Evolutionary conservation across 352 stramenopile species (phyloP).

Genomic region (Globisporangium carolinianum): DNA sequence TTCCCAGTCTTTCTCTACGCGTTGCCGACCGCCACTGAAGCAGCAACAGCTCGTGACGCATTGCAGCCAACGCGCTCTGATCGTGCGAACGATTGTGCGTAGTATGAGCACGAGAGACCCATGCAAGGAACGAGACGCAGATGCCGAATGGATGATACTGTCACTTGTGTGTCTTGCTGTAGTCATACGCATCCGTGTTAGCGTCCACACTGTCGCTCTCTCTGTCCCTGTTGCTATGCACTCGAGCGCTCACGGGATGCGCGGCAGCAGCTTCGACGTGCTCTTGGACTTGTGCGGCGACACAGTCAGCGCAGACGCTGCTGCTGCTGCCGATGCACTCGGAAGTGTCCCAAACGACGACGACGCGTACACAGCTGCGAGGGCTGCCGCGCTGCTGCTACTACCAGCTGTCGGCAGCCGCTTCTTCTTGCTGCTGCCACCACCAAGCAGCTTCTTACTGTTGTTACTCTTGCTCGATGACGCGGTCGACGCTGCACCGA

Average conservation of each 20-base stretch:
- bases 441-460: conserved; percentile 18
- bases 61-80: too few species aligned
- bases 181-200: not conserved
- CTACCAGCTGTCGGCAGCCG: not conserved
- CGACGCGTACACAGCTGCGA: conserved; percentile 11
- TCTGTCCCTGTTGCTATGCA: too few species aligned
- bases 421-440: conserved; percentile 23
- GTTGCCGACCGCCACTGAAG: conserved; percentile 25
- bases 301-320: not conserved
- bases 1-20: conserved; percentile 78
- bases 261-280: conserved; percentile 29
- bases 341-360: conserved; percentile 4
- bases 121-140: too few species aligned
- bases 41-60: not conserved
- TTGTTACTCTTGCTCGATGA: conserved; percentile 6
- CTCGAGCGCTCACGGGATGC: conserved; percentile 12
- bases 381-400: conserved; percentile 2
- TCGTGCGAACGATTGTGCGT: too few species aligned
- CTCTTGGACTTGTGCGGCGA: conserved; percentile 23
- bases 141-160: too few species aligned
- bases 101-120: too few species aligned
- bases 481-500: not conserved
- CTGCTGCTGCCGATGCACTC: not conserved
- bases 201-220: too few species aligned
- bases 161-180: not conserved